Evolutionary conservation across 352 stramenopile species (phyloP).

Genomic region (Globisporangium emineosum): DNA sequence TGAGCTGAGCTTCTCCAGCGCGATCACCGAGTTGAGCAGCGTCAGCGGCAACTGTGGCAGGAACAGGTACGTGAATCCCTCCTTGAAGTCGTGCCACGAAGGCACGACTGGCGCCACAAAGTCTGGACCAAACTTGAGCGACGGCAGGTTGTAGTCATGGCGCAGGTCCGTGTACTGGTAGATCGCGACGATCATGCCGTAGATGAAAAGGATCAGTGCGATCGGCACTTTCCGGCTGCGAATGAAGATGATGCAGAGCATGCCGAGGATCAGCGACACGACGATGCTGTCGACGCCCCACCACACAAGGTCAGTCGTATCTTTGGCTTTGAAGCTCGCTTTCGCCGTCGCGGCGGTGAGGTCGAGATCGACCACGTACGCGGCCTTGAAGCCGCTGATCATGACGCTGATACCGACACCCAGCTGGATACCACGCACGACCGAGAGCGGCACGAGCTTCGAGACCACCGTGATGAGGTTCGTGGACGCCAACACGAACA

Average conservation of each 20-base stretch:
- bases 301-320: slow-evolving; percentile 36
- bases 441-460: slow-evolving; percentile 81
- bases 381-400: slow-evolving; percentile 74
- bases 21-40: slow-evolving; percentile 91
- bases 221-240: slow-evolving; percentile 58
- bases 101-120: slow-evolving; percentile 60
- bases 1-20: slow-evolving; percentile 84
- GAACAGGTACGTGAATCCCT: slow-evolving; percentile 84
- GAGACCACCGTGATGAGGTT: slow-evolving; percentile 90
- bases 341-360: slow-evolving; percentile 24
- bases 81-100: slow-evolving; percentile 48
- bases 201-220: slow-evolving; percentile 63
- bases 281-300: slow-evolving; percentile 66
- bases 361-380: slow-evolving; percentile 44
- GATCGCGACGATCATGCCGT: slow-evolving; percentile 60
- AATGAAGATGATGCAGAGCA: slow-evolving; percentile 72
- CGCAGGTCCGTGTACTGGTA: slow-evolving; percentile 53
- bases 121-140: slow-evolving; percentile 47
- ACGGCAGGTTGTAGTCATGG: slow-evolving; percentile 49
- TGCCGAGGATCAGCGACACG: slow-evolving; percentile 61
- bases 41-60: slow-evolving; percentile 91
- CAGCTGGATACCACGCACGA: slow-evolving; percentile 91
- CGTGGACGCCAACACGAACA: slow-evolving; percentile 78
- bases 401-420: slow-evolving; percentile 88
- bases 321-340: slow-evolving; percentile 29